These are phyloP conservation scores for Mycena crocata DNA, from an alignment of 768 basidiomycete species.

Conservation along the genomic window DNA sequence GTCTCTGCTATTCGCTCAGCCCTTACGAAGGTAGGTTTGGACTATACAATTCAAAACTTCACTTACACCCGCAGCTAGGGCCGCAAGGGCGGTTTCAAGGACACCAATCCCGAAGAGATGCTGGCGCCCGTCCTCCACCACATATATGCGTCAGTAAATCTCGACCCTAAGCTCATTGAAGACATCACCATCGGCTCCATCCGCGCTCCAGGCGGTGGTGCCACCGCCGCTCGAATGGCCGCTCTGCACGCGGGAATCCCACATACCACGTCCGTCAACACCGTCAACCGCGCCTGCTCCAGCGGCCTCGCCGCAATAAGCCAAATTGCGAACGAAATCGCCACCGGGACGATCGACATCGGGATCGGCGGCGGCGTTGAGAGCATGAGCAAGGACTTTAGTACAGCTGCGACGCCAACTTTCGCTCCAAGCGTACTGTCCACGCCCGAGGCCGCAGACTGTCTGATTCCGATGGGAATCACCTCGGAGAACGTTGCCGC, in stretches of 20 bases:
- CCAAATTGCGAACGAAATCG: constrained; percentile 86
- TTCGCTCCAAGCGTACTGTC: constrained; percentile 73
- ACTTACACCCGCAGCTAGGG: constrained; percentile 58
- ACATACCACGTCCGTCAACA: constrained; percentile 76
- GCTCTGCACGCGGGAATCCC: constrained; percentile 89
- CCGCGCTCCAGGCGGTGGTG: constrained; percentile 88
- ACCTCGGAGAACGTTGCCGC: constrained; percentile 92
- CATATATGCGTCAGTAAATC: constrained; percentile 71
- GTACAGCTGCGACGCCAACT: constrained; percentile 64
- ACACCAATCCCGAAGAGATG: constrained; percentile 86
- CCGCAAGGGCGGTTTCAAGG: constrained; percentile 91
- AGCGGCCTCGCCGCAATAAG: constrained; percentile 86
- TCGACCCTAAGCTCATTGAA: constrained; percentile 87
- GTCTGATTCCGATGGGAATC: constrained; percentile 90
- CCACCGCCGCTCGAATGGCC: constrained; percentile 86
- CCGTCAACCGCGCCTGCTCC: constrained; percentile 92
- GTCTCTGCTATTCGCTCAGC: constrained; percentile 90
- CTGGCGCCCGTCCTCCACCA: constrained; percentile 82
- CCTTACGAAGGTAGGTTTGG: constrained; percentile 80
- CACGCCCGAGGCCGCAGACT: constrained; percentile 81
- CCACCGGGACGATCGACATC: constrained; percentile 84
- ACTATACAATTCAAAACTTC: constrained; percentile 5
- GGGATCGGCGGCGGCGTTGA: constrained; percentile 94
- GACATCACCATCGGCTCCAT: constrained; percentile 91
- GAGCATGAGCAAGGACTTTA: constrained; percentile 87